These are phyloP conservation scores for Apiosordaria backusii DNA, from an alignment of 495 filamentous ascomycete genomes.

Conservation along the genomic window DNA sequence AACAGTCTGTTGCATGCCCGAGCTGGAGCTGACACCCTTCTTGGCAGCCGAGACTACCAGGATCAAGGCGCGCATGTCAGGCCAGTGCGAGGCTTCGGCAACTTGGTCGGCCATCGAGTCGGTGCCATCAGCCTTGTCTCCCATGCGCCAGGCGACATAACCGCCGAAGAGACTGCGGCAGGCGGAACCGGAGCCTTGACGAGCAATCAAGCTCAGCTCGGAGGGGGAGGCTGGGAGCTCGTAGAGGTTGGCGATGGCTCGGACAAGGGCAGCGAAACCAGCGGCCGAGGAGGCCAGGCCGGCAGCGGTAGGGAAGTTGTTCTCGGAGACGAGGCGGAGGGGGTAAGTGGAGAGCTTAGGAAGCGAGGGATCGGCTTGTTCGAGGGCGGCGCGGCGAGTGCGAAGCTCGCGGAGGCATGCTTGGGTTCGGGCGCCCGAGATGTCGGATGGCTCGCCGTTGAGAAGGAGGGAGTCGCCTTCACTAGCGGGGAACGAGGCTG, in stretches of 20 bases:
- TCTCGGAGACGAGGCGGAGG: slow-evolving; percentile 81
- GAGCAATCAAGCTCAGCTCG: slow-evolving; percentile 80
- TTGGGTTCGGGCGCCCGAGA: slow-evolving; percentile 81
- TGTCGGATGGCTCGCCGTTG: slow-evolving; percentile 77
- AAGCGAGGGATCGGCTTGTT: slow-evolving; percentile 63
- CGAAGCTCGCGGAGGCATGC: slow-evolving; percentile 88
- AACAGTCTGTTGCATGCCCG: slow-evolving; percentile 96
- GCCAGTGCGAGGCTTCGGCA: slow-evolving; percentile 84
- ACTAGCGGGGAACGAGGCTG: slow-evolving; percentile 59
- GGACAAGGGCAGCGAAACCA: slow-evolving; percentile 90
- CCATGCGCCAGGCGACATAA: slow-evolving; percentile 90
- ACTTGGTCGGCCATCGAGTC: slow-evolving; percentile 85
- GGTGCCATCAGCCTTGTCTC: slow-evolving; percentile 64
- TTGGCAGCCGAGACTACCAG: slow-evolving; percentile 88
- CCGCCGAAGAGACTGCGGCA: slow-evolving; percentile 90
- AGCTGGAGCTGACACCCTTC: slow-evolving; percentile 87
- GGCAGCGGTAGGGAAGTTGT: slow-evolving; percentile 99
- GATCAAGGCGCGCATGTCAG: slow-evolving; percentile 85
- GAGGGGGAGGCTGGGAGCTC: slow-evolving; percentile 70
- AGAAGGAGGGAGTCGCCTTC: slow-evolving; percentile 71
- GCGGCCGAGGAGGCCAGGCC: slow-evolving; percentile 90
- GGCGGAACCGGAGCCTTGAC: slow-evolving; percentile 93
- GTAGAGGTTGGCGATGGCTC: slow-evolving; percentile 90
- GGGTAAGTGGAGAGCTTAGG: slow-evolving; percentile 72
- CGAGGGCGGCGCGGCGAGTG: slow-evolving; percentile 67